Conservation (phyloP, 345 rosid genomes). For the Acer saccharum region DNA sequence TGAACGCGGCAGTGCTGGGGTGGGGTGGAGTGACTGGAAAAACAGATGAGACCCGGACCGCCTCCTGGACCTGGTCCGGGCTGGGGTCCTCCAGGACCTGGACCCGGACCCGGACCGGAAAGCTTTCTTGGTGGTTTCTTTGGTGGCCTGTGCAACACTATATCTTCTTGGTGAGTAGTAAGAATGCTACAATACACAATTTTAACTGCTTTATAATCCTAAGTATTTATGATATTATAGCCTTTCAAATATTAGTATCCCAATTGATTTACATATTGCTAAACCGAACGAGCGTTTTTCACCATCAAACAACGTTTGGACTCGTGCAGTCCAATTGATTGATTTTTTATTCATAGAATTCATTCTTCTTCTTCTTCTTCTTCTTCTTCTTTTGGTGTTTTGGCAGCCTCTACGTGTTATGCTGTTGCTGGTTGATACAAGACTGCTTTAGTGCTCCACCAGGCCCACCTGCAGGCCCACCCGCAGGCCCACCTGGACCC, state of each 20-base stretch:
- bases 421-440: conserved; percentile 42
- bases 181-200: not conserved
- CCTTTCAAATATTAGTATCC: not conserved
- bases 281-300: no score
- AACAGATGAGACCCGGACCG: conserved; percentile 23
- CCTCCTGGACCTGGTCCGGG: conserved; percentile 30
- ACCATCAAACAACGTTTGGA: no score
- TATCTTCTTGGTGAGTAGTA: conserved; percentile 31
- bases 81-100: conserved; percentile 18
- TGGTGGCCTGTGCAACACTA: conserved; percentile 26
- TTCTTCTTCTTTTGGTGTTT: not conserved
- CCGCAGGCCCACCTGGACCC: not conserved
- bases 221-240: not conserved
- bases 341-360: no score
- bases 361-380: no score
- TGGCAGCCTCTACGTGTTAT: conserved; percentile 29
- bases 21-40: not conserved
- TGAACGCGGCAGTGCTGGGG: not conserved
- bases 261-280: not conserved
- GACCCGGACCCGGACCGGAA: not conserved
- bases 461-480: conserved; percentile 8
- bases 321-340: no score
- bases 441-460: conserved; percentile 38
- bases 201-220: not conserved
- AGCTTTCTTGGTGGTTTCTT: conserved; percentile 24